Evolutionary conservation across 805 yeast species (phyloP).

Genomic region (Candida sithepensis): DNA sequence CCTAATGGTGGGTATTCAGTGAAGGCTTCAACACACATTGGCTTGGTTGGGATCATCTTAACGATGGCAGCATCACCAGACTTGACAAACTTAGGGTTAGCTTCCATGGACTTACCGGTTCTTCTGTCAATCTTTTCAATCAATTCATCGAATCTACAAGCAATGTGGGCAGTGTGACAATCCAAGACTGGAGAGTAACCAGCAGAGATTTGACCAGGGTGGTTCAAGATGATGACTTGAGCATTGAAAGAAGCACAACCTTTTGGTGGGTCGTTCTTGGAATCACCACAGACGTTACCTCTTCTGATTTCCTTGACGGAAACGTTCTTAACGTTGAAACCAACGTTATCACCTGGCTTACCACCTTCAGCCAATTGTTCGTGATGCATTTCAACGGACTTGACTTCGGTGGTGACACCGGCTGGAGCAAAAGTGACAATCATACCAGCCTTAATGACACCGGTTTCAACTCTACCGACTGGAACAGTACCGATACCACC

Average conservation of each 20-base stretch:
- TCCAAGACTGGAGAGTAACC: conserved; percentile 91
- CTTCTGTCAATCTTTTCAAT: conserved; percentile 86
- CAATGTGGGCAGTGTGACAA: conserved; percentile 92
- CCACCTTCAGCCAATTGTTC: conserved; percentile 79
- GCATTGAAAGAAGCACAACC: conserved; percentile 70
- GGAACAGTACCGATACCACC: conserved; percentile 93
- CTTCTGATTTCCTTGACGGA: conserved; percentile 86
- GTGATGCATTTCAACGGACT: conserved; percentile 88
- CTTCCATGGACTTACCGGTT: conserved; percentile 89
- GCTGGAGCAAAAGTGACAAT: conserved; percentile 87
- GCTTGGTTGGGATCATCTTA: conserved; percentile 81
- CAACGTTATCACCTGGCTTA: conserved; percentile 89
- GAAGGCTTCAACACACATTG: conserved; percentile 94
- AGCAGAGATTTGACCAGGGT: conserved; percentile 87
- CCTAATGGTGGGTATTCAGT: conserved; percentile 95
- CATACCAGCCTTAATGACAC: conserved; percentile 89
- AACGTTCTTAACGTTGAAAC: conserved; percentile 88
- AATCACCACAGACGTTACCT: conserved; percentile 92
- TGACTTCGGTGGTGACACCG: conserved; percentile 85
- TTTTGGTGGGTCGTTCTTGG: conserved; percentile 84
- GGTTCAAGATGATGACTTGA: conserved; percentile 84
- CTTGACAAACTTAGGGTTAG: conserved; percentile 88
- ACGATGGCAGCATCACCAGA: conserved; percentile 97
- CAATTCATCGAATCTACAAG: conserved; percentile 79
- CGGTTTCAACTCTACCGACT: conserved; percentile 93